phyloP scores from a whole-genome alignment of 2,329 filamentous ascomycete genomes.

The Colletotrichum eleusines region DNA sequence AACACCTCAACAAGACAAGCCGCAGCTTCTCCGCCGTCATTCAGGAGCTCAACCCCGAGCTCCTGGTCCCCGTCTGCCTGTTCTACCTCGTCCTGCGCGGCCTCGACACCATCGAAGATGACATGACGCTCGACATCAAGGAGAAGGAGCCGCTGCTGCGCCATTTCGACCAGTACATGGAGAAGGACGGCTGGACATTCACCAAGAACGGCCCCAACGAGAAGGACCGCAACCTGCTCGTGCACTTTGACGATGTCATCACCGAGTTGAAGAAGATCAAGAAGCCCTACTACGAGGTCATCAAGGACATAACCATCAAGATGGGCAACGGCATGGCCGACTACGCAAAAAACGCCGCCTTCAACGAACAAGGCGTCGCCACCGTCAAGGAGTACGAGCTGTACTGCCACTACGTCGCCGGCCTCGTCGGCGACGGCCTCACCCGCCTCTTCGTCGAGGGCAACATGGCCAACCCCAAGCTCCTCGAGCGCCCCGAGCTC shows the following conservation, averaged over 20 bases:
- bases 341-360: slow-evolving; percentile 86
- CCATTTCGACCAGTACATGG: slow-evolving; percentile 82
- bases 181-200: slow-evolving; percentile 91
- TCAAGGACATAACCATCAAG: slow-evolving; percentile 90
- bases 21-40: slow-evolving; percentile 95
- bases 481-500: slow-evolving; percentile 82
- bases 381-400: slow-evolving; percentile 91
- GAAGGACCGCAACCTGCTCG: slow-evolving; percentile 92
- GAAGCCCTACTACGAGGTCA: slow-evolving; percentile 84
- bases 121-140: slow-evolving; percentile 88
- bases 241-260: slow-evolving; percentile 91
- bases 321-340: slow-evolving; percentile 99
- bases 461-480: slow-evolving; percentile 85
- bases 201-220: slow-evolving; percentile 87
- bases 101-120: slow-evolving; percentile 98
- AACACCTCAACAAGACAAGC: slow-evolving; percentile 87
- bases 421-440: slow-evolving; percentile 93
- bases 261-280: slow-evolving; percentile 91
- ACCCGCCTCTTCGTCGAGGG: slow-evolving; percentile 91
- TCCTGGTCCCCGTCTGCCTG: slow-evolving; percentile 87
- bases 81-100: slow-evolving; percentile 96
- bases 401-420: slow-evolving; percentile 99
- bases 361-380: slow-evolving; percentile 83
- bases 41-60: slow-evolving; percentile 93
- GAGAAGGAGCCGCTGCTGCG: slow-evolving; percentile 90